Evolutionary conservation across 2,329 filamentous ascomycete species (phyloP), one percentile per base, ranked within the genome.

Genomic region (Dactylellina cionopaga): DNA sequence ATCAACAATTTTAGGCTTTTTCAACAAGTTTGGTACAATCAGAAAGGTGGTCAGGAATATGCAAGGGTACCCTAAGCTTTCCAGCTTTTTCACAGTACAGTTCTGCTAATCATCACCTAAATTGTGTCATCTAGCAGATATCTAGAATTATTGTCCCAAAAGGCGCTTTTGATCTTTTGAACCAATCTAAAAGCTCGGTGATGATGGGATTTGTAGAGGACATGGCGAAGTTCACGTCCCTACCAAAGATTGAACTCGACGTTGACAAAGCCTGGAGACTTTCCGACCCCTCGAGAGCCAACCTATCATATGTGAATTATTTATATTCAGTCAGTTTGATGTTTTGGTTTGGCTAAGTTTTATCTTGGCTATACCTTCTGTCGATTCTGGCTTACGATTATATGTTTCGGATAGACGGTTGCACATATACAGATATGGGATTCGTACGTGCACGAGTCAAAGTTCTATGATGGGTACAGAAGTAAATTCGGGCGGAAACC

Each of bases 1-100:
- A 75, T 75, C 27, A 44, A 25, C 5, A 47, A 60, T n/a, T 74
- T 75, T 25, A 65, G 69, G n/a, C 58, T 54, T 24, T 43, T 75
- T 27, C 70, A 74, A 11, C 37, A 64, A 46, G 64, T 69, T 9
- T 74, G 69, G 70, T 73, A 74, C 19, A 41, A 62, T 15, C 44
- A 58, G 29, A 19, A 13, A 2, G 22, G 37, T 3, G 13, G 15
- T 5, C n/a, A n/a, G n/a, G n/a, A n/a, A n/a, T n/a, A n/a, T n/a
- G n/a, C n/a, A n/a, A n/a, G n/a, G n/a, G n/a, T n/a, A n/a, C n/a
- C n/a, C n/a, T n/a, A n/a, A n/a, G n/a, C n/a, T n/a, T n/a, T n/a
- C n/a, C n/a, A n/a, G n/a, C n/a, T n/a, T n/a, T n/a, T n/a, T n/a
- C n/a, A n/a, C n/a, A n/a, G n/a, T n/a, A n/a, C n/a, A n/a, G n/a